phyloP scores from a whole-genome alignment of 164 flowering plant genomes.

The Stephania japonica region DNA sequence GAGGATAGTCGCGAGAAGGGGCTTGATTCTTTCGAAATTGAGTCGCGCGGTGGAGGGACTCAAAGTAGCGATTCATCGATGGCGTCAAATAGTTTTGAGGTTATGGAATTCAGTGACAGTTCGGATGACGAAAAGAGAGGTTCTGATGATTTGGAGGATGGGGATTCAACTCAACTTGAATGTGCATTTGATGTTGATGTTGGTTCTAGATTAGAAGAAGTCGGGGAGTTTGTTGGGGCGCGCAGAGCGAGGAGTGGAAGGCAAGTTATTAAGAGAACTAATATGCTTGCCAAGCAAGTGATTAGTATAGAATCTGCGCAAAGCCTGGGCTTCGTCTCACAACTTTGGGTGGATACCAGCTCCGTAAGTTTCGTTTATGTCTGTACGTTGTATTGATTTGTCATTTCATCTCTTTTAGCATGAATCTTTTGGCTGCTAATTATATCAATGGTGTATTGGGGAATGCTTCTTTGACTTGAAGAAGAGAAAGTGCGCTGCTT shows the following conservation, averaged over 20 bases:
- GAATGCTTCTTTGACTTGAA: background rate
- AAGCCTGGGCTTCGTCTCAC: conserved; percentile 69
- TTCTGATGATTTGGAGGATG: conserved; percentile 8
- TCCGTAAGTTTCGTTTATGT: conserved; percentile 42
- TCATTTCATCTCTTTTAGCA: background rate
- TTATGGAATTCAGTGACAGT: conserved; percentile 26
- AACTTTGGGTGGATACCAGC: conserved; percentile 75
- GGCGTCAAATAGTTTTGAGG: conserved; percentile 22
- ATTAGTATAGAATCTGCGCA: conserved; percentile 66
- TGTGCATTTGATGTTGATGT: conserved; percentile 9
- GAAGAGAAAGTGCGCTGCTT: background rate
- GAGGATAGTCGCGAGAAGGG: conserved; percentile 15
- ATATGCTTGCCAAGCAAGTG: conserved; percentile 77
- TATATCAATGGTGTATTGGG: background rate
- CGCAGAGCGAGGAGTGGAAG: conserved; percentile 27
- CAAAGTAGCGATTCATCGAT: background rate
- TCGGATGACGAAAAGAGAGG: conserved; percentile 12
- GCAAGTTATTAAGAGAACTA: conserved; percentile 56
- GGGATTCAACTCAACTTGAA: conserved; percentile 18
- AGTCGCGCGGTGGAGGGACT: background rate
- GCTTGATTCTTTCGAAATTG: conserved; percentile 6
- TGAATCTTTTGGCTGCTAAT: background rate
- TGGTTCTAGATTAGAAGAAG: conserved; percentile 15
- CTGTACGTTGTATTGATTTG: background rate
- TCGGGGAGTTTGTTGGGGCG: conserved; percentile 11